Conservation (phyloP, 345 rosid species). For the Stellera chamaejasme region DNA sequence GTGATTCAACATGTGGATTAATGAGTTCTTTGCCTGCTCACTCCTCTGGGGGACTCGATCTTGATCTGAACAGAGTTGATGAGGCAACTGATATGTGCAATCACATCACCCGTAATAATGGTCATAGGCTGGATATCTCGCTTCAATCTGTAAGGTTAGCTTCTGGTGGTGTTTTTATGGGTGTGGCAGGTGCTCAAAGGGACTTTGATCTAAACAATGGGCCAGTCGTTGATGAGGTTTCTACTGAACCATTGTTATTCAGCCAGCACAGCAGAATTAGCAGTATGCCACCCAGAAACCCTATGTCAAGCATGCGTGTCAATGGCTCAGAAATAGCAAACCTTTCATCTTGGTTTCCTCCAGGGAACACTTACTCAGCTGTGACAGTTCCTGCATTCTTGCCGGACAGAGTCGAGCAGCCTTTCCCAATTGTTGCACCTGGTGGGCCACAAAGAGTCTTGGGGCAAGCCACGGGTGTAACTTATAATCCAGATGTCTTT, state of each 20-base stretch:
- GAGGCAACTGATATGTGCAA: conserved; percentile 43
- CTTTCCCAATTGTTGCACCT: conserved; percentile 44
- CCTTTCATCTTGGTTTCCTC: conserved; percentile 64
- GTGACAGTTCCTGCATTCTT: conserved; percentile 48
- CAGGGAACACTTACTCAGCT: conserved; percentile 44
- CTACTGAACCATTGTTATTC: conserved; percentile 38
- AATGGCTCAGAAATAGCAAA: conserved; percentile 44
- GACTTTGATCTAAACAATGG: conserved; percentile 93
- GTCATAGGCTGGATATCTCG: conserved; percentile 29
- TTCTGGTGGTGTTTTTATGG: conserved; percentile 22
- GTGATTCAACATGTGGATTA: conserved; percentile 21
- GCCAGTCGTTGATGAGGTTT: conserved; percentile 48
- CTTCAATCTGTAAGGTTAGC: conserved; percentile 27
- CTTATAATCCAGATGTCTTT: conserved; percentile 51
- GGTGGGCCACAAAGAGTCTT: conserved; percentile 56
- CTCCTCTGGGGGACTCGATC: conserved; percentile 61
- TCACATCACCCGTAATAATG: conserved; percentile 23
- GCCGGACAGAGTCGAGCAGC: conserved; percentile 65
- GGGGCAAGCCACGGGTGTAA: conserved; percentile 36
- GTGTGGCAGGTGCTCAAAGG: conserved; percentile 32
- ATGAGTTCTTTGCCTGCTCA: conserved; percentile 26
- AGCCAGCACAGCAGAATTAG: conserved; percentile 38
- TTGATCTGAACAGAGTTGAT: conserved; percentile 74
- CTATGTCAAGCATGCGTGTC: conserved; percentile 37
- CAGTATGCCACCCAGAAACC: conserved; percentile 39